Conservation (phyloP, 768 basidiomycete genomes). For the Boletus rubroflammeus region DNA sequence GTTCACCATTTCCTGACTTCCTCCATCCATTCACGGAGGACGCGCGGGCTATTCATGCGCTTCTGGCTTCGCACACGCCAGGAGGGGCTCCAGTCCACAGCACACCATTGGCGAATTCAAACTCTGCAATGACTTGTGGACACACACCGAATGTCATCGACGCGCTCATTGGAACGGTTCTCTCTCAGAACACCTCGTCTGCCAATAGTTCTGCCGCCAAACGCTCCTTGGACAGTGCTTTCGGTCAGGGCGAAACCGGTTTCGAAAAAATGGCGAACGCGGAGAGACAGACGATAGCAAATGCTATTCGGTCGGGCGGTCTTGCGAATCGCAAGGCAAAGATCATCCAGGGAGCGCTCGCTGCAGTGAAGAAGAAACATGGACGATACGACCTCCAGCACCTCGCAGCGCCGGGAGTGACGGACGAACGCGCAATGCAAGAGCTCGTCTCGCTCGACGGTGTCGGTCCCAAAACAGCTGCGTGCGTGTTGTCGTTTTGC, state of each 20-base stretch:
- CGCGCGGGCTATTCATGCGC: constrained; percentile 36
- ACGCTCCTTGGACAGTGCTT: constrained; percentile 41
- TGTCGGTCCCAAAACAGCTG: constrained; percentile 62
- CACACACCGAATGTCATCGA: constrained; percentile 53
- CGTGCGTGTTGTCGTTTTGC: constrained; percentile 60
- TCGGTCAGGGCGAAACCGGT: constrained; percentile 43
- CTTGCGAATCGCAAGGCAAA: constrained; percentile 59
- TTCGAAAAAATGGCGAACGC: constrained; percentile 48
- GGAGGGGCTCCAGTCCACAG: constrained; percentile 30
- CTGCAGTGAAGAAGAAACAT: constrained; percentile 41
- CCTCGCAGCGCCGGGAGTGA: constrained; percentile 31
- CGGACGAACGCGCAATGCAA: constrained; percentile 52
- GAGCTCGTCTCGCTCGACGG: constrained; percentile 55
- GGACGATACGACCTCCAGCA: constrained; percentile 58
- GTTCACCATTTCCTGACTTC: constrained; percentile 49
- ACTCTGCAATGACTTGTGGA: constrained; percentile 46
- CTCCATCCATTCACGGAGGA: constrained; percentile 43
- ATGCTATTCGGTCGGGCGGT: constrained; percentile 51
- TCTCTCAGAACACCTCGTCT: constrained; percentile 57
- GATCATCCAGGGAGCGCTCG: constrained; percentile 48
- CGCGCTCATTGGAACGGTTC: constrained; percentile 53
- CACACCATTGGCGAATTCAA: constrained; percentile 21
- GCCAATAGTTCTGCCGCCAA: constrained; percentile 51
- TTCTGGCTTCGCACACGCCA: constrained; percentile 40
- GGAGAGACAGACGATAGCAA: constrained; percentile 39